Percentiles rank a stretch among this genome's conserved stretches.
Conservation (phyloP, 116 monocot species). For the Dioscorea cayenensis region DNA sequence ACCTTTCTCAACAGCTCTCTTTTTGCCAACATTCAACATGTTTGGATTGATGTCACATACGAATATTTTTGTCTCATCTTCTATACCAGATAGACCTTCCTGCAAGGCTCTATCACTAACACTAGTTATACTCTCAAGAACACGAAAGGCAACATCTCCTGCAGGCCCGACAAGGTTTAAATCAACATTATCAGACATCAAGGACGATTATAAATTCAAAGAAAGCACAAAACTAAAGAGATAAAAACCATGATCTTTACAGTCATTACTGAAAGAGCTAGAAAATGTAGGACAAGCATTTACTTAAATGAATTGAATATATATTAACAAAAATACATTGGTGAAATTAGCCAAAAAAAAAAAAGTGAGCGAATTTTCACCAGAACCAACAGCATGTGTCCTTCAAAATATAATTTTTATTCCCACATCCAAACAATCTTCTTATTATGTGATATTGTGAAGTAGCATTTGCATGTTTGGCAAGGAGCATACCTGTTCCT, state of each 20-base stretch:
- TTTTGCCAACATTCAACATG: conserved; percentile 88
- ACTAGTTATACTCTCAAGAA: conserved; percentile 68
- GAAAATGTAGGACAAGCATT: background rate
- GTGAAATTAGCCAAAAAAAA: background rate
- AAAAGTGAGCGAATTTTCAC: background rate
- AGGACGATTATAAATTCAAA: too few relatives aligned
- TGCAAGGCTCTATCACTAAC: conserved; percentile 55
- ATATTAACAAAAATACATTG: too few relatives aligned
- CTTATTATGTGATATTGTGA: background rate
- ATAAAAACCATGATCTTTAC: background rate
- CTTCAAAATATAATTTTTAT: background rate
- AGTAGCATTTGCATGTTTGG: background rate
- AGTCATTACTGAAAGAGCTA: background rate
- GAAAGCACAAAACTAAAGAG: background rate
- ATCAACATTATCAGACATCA: background rate
- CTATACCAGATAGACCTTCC: conserved; percentile 29
- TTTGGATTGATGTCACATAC: conserved; percentile 86
- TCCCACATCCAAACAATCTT: background rate
- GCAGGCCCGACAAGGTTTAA: background rate
- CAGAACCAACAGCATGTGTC: background rate
- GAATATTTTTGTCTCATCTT: conserved; percentile 72
- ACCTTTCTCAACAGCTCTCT: conserved; percentile 80
- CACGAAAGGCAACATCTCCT: conserved; percentile 93
- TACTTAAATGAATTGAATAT: background rate
- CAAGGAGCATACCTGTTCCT: conserved; percentile 36